Evolutionary conservation across 371 early-diverging fungal species (phyloP).

Genomic region (Mucor sp.): DNA sequence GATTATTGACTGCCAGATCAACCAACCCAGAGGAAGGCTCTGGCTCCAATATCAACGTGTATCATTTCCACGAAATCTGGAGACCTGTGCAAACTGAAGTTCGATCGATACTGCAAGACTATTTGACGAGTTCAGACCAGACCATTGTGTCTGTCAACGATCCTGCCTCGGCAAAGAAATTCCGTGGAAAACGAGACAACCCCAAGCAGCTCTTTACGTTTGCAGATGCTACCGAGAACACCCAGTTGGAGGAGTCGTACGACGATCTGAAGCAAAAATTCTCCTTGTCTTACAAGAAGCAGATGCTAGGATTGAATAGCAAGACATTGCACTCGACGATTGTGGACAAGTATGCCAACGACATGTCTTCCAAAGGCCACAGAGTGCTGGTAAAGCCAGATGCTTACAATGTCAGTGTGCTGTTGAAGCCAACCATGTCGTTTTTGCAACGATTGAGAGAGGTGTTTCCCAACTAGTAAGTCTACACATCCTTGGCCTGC

Average conservation of each 20-base stretch:
- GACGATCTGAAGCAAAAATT: conserved; percentile 37
- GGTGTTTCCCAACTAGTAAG: conserved; percentile 58
- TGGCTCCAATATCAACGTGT: conserved; percentile 32
- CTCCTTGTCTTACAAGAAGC: conserved; percentile 32
- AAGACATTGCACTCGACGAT: conserved; percentile 40
- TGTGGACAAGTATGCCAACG: conserved; percentile 70
- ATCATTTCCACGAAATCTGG: conserved; percentile 70
- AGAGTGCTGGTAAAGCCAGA: conserved; percentile 70
- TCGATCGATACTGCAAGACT: conserved; percentile 71
- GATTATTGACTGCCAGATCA: conserved; percentile 19
- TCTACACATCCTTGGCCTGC: not conserved
- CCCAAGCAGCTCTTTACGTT: conserved; percentile 48
- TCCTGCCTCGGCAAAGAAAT: conserved; percentile 9
- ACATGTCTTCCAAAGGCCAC: conserved; percentile 66
- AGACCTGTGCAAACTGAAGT: conserved; percentile 71
- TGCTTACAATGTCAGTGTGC: conserved; percentile 71
- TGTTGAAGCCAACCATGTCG: conserved; percentile 67
- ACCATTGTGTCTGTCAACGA: conserved; percentile 32
- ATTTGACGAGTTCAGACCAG: conserved; percentile 63
- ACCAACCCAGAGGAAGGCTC: conserved; percentile 24
- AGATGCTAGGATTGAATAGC: conserved; percentile 33
- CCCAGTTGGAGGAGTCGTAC: conserved; percentile 38
- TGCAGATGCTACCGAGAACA: conserved; percentile 34
- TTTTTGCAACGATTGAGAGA: conserved; percentile 64
- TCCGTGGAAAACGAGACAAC: conserved; percentile 31